These are phyloP conservation scores for Blumeria hordei DNA, from an alignment of 2,329 filamentous ascomycete species.

Conservation along the genomic window DNA sequence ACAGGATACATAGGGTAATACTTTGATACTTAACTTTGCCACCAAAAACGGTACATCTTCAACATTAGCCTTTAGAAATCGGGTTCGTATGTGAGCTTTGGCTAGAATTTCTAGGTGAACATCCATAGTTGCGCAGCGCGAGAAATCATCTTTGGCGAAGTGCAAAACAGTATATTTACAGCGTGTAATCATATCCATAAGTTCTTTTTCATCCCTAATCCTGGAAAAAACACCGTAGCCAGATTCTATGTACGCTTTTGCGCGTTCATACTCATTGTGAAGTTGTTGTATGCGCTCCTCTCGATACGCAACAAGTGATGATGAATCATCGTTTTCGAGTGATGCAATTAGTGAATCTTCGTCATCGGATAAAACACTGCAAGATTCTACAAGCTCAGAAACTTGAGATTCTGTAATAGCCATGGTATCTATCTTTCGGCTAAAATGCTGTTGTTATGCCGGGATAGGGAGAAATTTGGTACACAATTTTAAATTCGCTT, in stretches of 20 bases:
- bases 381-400: not conserved
- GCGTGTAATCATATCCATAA: slow-evolving; percentile 23
- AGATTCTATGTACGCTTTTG: slow-evolving; percentile 24
- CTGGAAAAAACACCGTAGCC: slow-evolving; percentile 28
- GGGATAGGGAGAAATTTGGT: no score
- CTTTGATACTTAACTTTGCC: slow-evolving; percentile 29
- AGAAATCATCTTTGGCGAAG: slow-evolving; percentile 20
- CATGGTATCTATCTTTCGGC: not conserved
- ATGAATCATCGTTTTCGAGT: slow-evolving; percentile 28
- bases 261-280: slow-evolving; percentile 27
- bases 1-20: slow-evolving; percentile 31
- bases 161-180: slow-evolving; percentile 18
- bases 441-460: not conserved
- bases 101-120: slow-evolving; percentile 22
- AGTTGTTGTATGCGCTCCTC: slow-evolving; percentile 32
- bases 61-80: slow-evolving; percentile 32
- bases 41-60: slow-evolving; percentile 35
- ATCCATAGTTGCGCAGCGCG: slow-evolving; percentile 19
- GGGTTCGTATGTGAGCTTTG: slow-evolving; percentile 30
- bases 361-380: slow-evolving; percentile 18
- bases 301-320: slow-evolving; percentile 26
- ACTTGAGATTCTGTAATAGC: not conserved
- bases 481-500: no score
- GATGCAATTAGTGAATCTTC: slow-evolving; percentile 33
- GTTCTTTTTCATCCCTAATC: slow-evolving; percentile 30